These are phyloP conservation scores for Fraxinus floribunda DNA, from an alignment of 305 asterid species.

Conservation along the genomic window DNA sequence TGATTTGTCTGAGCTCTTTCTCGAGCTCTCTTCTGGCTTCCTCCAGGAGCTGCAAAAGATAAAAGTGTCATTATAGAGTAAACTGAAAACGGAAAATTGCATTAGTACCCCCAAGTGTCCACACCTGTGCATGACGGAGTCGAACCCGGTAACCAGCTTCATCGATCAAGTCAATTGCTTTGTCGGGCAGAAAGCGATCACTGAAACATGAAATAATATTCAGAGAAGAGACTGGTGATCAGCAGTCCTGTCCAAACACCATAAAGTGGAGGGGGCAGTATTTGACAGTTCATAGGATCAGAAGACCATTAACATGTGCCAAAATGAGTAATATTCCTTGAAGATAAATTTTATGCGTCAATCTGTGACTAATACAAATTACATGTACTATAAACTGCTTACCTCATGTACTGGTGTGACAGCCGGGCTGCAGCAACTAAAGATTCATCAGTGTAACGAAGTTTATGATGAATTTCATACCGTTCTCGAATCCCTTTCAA, in stretches of 20 bases:
- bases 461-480: conserved; percentile 93
- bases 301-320: neutral
- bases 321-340: neutral
- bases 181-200: conserved; percentile 92
- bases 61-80: conserved; percentile 16
- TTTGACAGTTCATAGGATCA: neutral
- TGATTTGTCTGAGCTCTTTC: conserved; percentile 90
- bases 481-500: conserved; percentile 89
- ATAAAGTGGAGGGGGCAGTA: neutral
- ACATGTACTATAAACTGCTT: neutral
- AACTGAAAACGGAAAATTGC: neutral
- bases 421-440: conserved; percentile 86
- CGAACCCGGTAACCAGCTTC: conserved; percentile 98
- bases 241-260: neutral
- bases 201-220: conserved; percentile 40
- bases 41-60: conserved; percentile 70
- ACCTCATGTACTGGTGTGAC: conserved; percentile 94
- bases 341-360: neutral
- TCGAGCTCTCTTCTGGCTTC: conserved; percentile 93
- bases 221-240: conserved; percentile 5
- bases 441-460: conserved; percentile 86
- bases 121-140: conserved; percentile 93
- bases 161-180: conserved; percentile 95
- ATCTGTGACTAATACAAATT: neutral
- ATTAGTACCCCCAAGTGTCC: conserved; percentile 25